A percentile compares a stretch with the other conserved stretches of the same genome.
phyloP scores from a whole-genome alignment of 2,329 filamentous ascomycete genomes.

The Xylariales sp. region DNA sequence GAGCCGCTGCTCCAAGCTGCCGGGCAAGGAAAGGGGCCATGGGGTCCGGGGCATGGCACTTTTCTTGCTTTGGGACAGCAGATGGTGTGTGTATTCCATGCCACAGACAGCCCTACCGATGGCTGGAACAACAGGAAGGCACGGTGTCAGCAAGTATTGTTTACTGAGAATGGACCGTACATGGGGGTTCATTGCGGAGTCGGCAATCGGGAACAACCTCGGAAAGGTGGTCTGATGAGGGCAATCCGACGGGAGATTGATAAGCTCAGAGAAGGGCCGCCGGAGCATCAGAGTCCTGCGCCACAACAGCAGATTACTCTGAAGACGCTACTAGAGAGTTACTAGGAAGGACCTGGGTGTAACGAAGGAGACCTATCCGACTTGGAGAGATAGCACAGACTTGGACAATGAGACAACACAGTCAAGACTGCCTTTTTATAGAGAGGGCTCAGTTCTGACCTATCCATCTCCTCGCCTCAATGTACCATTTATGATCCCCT shows the following conservation, averaged over 20 bases:
- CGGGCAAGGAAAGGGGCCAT: constrained; percentile 15
- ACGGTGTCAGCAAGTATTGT: constrained; percentile 23
- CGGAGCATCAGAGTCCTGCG: no score
- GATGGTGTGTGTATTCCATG: constrained; percentile 26
- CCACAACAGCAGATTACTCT: background rate
- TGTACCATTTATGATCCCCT: no score
- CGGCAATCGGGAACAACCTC: background rate
- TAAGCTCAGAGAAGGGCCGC: background rate
- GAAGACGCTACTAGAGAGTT: background rate
- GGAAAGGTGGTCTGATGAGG: background rate
- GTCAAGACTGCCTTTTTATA: no score
- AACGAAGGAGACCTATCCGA: background rate
- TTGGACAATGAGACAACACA: no score
- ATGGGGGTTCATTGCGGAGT: constrained; percentile 9
- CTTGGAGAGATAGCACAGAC: background rate
- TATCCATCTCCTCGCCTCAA: no score
- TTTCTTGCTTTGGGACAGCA: constrained; percentile 18
- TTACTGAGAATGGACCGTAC: constrained; percentile 23
- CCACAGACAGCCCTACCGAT: constrained; percentile 22
- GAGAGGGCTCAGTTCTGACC: no score
- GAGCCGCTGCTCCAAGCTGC: constrained; percentile 21
- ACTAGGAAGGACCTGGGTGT: background rate
- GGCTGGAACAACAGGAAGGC: constrained; percentile 26
- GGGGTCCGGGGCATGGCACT: constrained; percentile 26
- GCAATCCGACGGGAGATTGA: background rate